phyloP scores from a whole-genome alignment of 2,329 filamentous ascomycete species.

The Diaporthe citriasiana region DNA sequence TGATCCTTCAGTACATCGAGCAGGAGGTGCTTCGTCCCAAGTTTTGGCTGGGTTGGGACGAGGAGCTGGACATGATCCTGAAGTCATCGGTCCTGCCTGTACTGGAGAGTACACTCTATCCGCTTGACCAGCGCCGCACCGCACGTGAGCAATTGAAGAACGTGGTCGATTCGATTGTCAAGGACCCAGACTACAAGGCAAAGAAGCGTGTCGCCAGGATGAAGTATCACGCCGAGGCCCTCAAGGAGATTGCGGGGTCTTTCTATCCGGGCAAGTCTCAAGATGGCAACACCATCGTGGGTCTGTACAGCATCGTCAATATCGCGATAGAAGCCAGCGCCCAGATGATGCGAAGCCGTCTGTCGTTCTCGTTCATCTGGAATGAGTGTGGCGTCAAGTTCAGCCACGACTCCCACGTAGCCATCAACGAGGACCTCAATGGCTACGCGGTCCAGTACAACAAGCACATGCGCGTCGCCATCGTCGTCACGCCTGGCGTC shows the following conservation, averaged over 20 bases:
- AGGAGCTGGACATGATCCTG: constrained; percentile 46
- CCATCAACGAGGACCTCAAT: constrained; percentile 59
- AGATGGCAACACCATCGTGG: constrained; percentile 56
- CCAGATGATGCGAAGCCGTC: constrained; percentile 59
- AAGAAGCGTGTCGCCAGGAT: constrained; percentile 47
- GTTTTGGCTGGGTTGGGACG: constrained; percentile 52
- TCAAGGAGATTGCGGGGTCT: constrained; percentile 57
- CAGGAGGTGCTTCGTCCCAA: constrained; percentile 52
- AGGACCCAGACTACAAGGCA: constrained; percentile 47
- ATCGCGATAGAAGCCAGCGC: constrained; percentile 61
- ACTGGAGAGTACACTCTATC: constrained; percentile 43
- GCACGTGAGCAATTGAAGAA: constrained; percentile 54
- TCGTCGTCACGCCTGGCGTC: constrained; percentile 68
- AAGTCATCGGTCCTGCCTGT: constrained; percentile 40
- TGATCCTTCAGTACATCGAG: constrained; percentile 55
- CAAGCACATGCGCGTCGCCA: constrained; percentile 65
- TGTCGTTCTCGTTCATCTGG: constrained; percentile 57
- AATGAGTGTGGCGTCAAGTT: constrained; percentile 65
- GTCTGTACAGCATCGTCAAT: constrained; percentile 58
- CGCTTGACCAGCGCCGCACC: constrained; percentile 51
- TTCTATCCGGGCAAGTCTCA: constrained; percentile 58
- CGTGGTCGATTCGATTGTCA: constrained; percentile 52
- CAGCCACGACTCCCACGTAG: constrained; percentile 61
- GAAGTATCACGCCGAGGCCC: constrained; percentile 44
- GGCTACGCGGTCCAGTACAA: constrained; percentile 61